A percentile compares a stretch with the other conserved stretches of the same genome.
These are phyloP conservation scores for Amesomyces nigricolor DNA, from an alignment of 2,329 filamentous ascomycete species.

Conservation along the genomic window DNA sequence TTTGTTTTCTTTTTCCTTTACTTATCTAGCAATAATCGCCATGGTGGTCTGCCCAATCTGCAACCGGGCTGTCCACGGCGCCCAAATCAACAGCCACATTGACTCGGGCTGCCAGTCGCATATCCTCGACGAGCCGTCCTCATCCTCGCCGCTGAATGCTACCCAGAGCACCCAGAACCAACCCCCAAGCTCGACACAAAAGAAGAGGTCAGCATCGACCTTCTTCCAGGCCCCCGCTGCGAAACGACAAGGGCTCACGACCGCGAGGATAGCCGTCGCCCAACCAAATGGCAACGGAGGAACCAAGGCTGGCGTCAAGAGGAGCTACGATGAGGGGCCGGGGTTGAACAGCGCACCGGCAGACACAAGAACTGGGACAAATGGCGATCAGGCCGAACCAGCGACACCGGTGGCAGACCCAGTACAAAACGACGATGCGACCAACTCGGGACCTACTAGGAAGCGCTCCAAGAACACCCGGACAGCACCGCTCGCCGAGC, in stretches of 20 bases:
- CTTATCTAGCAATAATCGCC: background rate
- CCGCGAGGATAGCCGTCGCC: conserved; percentile 26
- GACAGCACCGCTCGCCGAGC: conserved; percentile 81
- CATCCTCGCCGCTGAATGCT: conserved; percentile 31
- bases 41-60: conserved; percentile 78
- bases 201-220: conserved; percentile 50
- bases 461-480: conserved; percentile 67
- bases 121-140: conserved; percentile 46
- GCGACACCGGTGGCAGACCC: background rate
- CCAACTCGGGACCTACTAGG: conserved; percentile 32
- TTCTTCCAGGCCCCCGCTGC: conserved; percentile 59
- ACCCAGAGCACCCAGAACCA: conserved; percentile 30
- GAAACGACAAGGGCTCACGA: conserved; percentile 45
- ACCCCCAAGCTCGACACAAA: conserved; percentile 40
- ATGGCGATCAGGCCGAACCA: conserved; percentile 1
- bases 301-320: conserved; percentile 41
- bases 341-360: conserved; percentile 30
- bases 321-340: conserved; percentile 51
- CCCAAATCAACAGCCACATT: conserved; percentile 82
- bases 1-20: background rate
- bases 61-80: conserved; percentile 62
- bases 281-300: conserved; percentile 14
- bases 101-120: conserved; percentile 73
- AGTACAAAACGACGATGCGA: conserved; percentile 18
- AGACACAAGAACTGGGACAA: conserved; percentile 20